Evolutionary conservation across 305 asterid species (phyloP).

Genomic region (Plantago coronopus): DNA sequence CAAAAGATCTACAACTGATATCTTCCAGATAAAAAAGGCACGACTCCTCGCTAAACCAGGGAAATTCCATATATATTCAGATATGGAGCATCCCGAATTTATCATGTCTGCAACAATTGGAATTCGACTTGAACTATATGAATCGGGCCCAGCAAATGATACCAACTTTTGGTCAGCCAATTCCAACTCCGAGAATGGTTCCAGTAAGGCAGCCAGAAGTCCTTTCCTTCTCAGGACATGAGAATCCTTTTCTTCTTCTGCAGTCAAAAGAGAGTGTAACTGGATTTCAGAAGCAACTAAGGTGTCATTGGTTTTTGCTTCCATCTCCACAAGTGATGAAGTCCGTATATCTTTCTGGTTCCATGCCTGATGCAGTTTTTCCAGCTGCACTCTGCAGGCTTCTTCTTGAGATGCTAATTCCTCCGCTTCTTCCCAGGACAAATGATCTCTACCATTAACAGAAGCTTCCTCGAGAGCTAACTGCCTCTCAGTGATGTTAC

Average conservation of each 20-base stretch:
- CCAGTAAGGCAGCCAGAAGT: constrained; percentile 59
- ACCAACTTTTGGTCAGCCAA: constrained; percentile 63
- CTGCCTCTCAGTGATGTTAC: constrained; percentile 85
- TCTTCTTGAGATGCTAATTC: constrained; percentile 99
- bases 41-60: constrained; percentile 53
- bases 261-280: constrained; percentile 56
- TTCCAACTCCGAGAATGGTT: constrained; percentile 90
- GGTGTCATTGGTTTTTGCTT: constrained; percentile 51
- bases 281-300: constrained; percentile 57
- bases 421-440: constrained; percentile 99
- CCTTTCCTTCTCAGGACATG: constrained; percentile 63
- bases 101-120: constrained; percentile 57
- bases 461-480: constrained; percentile 97
- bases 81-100: constrained; percentile 67
- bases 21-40: constrained; percentile 91
- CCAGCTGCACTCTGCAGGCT: constrained; percentile 93
- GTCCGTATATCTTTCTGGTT: constrained; percentile 74
- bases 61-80: constrained; percentile 76
- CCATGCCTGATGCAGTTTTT: constrained; percentile 89
- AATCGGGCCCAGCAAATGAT: constrained; percentile 41
- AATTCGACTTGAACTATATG: constrained; percentile 50
- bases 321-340: constrained; percentile 71
- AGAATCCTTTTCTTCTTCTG: constrained; percentile 54
- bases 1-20: constrained; percentile 71
- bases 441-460: constrained; percentile 83